phyloP scores from a whole-genome alignment of 306 rosid genomes.

The Cyamopsis tetragonoloba region DNA sequence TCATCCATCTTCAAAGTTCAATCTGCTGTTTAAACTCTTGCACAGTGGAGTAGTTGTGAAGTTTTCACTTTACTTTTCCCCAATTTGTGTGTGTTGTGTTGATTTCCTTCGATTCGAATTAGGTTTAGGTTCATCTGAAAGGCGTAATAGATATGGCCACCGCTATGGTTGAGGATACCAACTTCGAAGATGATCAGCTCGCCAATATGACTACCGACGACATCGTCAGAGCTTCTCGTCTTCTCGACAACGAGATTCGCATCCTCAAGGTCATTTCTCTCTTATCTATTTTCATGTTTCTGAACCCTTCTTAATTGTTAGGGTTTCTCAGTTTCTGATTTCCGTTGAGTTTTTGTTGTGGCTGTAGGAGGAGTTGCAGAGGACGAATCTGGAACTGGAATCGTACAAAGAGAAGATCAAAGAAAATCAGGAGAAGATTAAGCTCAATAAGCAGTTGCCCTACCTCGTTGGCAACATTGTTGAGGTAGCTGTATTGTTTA shows the following conservation, averaged over 20 bases:
- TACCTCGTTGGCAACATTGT: conserved; percentile 95
- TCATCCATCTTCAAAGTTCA: no score
- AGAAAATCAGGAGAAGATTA: conserved; percentile 95
- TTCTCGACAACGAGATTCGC: conserved; percentile 88
- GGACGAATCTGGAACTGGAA: conserved; percentile 78
- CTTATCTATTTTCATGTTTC: background rate
- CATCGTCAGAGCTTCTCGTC: conserved; percentile 77
- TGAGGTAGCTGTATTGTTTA: conserved; percentile 46
- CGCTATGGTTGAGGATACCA: conserved; percentile 65
- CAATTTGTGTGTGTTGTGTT: background rate
- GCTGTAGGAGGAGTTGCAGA: conserved; percentile 81
- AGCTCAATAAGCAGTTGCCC: conserved; percentile 93
- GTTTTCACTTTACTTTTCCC: background rate
- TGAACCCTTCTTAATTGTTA: background rate
- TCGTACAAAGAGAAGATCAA: conserved; percentile 83
- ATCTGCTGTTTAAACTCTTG: no score
- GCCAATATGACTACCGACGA: conserved; percentile 72
- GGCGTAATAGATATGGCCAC: conserved; percentile 56
- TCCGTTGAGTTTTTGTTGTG: conserved; percentile 3
- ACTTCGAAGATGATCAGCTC: conserved; percentile 77
- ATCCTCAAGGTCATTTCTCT: conserved; percentile 59
- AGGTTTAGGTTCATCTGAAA: background rate
- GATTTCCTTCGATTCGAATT: background rate
- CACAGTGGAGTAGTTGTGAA: background rate
- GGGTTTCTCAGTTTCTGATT: conserved; percentile 20